Evolutionary conservation across 2,329 filamentous ascomycete species (phyloP).

Genomic region (Colletotrichum liaoningense): DNA sequence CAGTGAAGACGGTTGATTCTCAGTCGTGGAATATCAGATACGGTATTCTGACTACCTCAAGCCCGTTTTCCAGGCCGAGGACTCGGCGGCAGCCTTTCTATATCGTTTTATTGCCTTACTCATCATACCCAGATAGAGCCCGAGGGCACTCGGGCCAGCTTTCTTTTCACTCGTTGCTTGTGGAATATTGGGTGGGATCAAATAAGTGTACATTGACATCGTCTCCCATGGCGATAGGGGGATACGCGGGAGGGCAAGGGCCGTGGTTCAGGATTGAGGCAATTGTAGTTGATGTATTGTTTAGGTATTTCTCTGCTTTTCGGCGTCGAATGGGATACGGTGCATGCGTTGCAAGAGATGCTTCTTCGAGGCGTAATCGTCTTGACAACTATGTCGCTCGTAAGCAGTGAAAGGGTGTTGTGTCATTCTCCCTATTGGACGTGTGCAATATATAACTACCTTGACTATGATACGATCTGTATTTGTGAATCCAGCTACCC

Average conservation of each 20-base stretch:
- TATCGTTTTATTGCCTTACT: conserved; percentile 32
- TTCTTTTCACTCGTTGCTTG: conserved; percentile 33
- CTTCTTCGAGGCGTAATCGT: background rate
- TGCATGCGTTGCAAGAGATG: background rate
- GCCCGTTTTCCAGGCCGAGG: background rate
- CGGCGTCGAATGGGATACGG: conserved; percentile 7
- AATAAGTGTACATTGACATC: conserved; percentile 32
- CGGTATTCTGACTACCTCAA: too few relatives aligned
- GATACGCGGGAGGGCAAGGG: background rate
- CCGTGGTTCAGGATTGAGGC: conserved; percentile 19
- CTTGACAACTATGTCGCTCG: background rate
- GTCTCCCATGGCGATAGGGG: conserved; percentile 2
- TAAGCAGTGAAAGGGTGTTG: background rate
- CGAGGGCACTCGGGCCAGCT: conserved; percentile 27
- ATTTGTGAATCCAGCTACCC: background rate
- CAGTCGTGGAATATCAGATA: background rate
- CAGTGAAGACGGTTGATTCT: background rate
- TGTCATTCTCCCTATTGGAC: background rate
- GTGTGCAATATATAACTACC: background rate
- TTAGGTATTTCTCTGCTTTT: conserved; percentile 10
- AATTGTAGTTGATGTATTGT: conserved; percentile 26
- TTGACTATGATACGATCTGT: background rate
- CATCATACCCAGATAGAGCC: conserved; percentile 36
- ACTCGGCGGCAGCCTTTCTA: conserved; percentile 28
- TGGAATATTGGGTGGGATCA: conserved; percentile 29